These are phyloP conservation scores for Sphagnum tenellum DNA, from an alignment of 225 moss, liverwort and hornwort genomes.

Conservation along the genomic window DNA sequence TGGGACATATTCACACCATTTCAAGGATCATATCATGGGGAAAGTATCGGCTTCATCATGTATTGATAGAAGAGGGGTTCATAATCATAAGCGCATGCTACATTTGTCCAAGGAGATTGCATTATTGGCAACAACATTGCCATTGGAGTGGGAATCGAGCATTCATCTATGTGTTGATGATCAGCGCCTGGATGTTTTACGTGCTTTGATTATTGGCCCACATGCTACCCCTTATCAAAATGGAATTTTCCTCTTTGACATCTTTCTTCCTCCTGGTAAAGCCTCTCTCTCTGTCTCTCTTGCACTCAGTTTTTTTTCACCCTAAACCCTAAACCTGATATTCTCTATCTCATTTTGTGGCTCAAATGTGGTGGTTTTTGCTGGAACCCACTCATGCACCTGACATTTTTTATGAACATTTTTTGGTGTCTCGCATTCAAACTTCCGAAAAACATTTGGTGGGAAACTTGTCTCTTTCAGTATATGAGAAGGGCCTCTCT, in stretches of 20 bases:
- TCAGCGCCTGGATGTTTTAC: constrained; percentile 57
- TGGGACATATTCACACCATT: constrained; percentile 63
- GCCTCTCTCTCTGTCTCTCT: neutral
- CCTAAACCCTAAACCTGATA: too few relatives aligned
- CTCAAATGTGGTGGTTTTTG: too few relatives aligned
- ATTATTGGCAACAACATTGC: constrained; percentile 67
- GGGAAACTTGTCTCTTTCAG: too few relatives aligned
- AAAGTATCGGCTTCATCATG: constrained; percentile 36
- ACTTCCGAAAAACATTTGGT: too few relatives aligned
- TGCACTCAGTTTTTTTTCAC: too few relatives aligned
- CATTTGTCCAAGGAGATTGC: constrained; percentile 77
- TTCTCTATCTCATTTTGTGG: too few relatives aligned
- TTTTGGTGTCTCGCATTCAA: too few relatives aligned
- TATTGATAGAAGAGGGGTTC: constrained; percentile 63
- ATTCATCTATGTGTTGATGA: constrained; percentile 81
- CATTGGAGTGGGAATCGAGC: constrained; percentile 83
- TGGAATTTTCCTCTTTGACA: constrained; percentile 71
- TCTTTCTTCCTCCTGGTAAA: constrained; percentile 72
- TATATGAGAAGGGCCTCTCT: too few relatives aligned
- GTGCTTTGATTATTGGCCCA: constrained; percentile 73
- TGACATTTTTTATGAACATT: too few relatives aligned
- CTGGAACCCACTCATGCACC: too few relatives aligned
- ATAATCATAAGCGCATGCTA: constrained; percentile 78
- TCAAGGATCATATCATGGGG: constrained; percentile 48
- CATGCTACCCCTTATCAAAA: constrained; percentile 81